Base-by-base conservation (phyloP, 2,329 filamentous ascomycete genomes). In the Ascochyta clinopodiicola region DNA sequence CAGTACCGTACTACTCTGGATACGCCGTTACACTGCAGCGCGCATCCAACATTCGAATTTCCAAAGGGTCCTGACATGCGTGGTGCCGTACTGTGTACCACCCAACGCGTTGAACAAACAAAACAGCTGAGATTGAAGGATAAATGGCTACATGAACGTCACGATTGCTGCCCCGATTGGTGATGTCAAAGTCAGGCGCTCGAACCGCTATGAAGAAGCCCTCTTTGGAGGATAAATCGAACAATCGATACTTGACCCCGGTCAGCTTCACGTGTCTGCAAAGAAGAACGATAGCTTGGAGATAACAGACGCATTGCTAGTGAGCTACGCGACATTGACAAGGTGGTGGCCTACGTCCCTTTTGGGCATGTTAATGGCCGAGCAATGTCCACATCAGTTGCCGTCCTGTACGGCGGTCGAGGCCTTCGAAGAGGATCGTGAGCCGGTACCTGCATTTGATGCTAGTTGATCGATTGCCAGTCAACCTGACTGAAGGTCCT, bases 31-130 rank as follows among this genome's bases (percentile, higher is more conserved):
- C 59, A 69, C 71, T 46, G 57, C 70, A 56, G 59, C 57, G 52
- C 36, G 52, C 63, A 60, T 59, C 49, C 51, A 54, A 63, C 55
- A 38, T 45, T 57, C 59, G 12, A 15, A 44, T 39, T 60, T 56
- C 49, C 31, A 66, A 67, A 67, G 58, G 60, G 66, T 60, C 59
- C 59, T 72, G 70, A 72, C 68, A 58, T 71, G 70, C 68, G 58
- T 59, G 39, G 47, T 53, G 56, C 51, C 51, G 60, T 51, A 51
- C 47, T 51, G 29, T 51, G 61, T 52, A 46, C 43, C 44, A 55
- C 60, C 15, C 24, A 13, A 19, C 21, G 25, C 29, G 56, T 59
- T 21, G 44, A 42, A 63, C 57, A 44, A 52, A 53, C 54, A 63
- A 59, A 60, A 56, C 51, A 56, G 22, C 21, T 43, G 50, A 54